A percentile compares a stretch with the other conserved stretches of the same genome.
Evolutionary conservation across 768 basidiomycete species (phyloP).

Genomic region (Suillus variegatus): DNA sequence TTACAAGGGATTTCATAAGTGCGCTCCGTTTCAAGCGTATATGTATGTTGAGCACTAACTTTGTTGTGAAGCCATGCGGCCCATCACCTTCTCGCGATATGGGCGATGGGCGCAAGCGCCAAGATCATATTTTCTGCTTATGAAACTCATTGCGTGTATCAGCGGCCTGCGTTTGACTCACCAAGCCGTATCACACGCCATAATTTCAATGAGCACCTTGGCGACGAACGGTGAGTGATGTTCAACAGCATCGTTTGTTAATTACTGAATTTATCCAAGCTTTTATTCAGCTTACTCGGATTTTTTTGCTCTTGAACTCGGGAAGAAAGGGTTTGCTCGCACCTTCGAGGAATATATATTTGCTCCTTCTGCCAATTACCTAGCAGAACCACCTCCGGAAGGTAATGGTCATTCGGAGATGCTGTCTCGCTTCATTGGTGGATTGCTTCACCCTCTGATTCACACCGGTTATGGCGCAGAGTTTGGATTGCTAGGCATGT

Average conservation of each 20-base stretch:
- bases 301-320: conserved; percentile 50
- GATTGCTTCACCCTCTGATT: conserved; percentile 65
- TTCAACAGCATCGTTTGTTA: not conserved
- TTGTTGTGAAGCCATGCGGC: conserved; percentile 13
- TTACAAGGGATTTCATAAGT: conserved; percentile 38
- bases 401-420: conserved; percentile 51
- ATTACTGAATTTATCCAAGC: conserved; percentile 31
- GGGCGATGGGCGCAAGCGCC: conserved; percentile 22
- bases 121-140: conserved; percentile 41
- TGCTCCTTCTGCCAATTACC: conserved; percentile 44
- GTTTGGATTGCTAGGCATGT: conserved; percentile 57
- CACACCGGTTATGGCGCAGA: conserved; percentile 65
- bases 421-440: conserved; percentile 56
- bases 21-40: conserved; percentile 7
- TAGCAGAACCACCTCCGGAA: conserved; percentile 22
- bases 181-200: conserved; percentile 45
- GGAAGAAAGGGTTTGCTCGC: conserved; percentile 41
- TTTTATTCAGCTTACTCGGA: conserved; percentile 60
- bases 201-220: conserved; percentile 58
- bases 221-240: conserved; percentile 49
- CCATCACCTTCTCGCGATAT: conserved; percentile 20
- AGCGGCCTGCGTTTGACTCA: conserved; percentile 41
- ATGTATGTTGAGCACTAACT: not conserved
- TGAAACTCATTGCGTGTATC: conserved; percentile 29
- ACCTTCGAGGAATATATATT: conserved; percentile 62